Evolutionary conservation across 805 yeast genomes (phyloP), one percentile per base, ranked within the genome.

Genomic region (Grigorovia transvaalensis): DNA sequence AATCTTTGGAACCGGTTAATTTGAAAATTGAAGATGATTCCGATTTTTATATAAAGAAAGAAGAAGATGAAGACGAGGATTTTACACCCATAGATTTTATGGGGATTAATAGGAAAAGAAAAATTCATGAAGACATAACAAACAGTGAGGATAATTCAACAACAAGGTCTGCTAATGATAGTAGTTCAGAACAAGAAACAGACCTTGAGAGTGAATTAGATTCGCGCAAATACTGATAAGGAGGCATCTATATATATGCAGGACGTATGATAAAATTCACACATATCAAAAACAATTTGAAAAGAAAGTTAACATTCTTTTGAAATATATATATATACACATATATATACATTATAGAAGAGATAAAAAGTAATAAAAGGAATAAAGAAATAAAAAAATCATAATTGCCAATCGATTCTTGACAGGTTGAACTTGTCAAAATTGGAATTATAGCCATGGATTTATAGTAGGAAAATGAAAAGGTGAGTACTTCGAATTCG

Each of bases 31-130:
- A 5, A 15, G 40, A 17, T 19, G 47, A 33, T 9, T 17, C 13
- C 17, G 30, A 15, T 44, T 15, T 13, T 2, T 27, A 23, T 13
- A 44, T 23, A n/a, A 17, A 17, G 12, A 30, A 27, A 29, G 30
- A 51, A 46, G 19, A 44, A 27, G 54, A 53, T 8, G 54, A 53
- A 13, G 44, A 46, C 19, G 59, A 57, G 44, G 56, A 55, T 38
- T 56, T 57, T 19, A 57, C 55, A 20, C 60, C 59, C 42, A 56
- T 57, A 44, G 52, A 57, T 40, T 62, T 60, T 45, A 57, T 54
- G 47, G 66, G 66, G 9, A 59, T 62, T 20, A 47, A 52, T 9
- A 59, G 47, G 20, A 45, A 51, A 17, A n/a, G 45, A n/a, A 12
- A 44, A 12, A 4, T 29, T 3, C 11, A 33, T 33, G 38, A 33